A percentile compares a stretch with the other conserved stretches of the same genome.
phyloP scores from a whole-genome alignment of 208 protist genomes.

The Wallacemonas sp. region DNA sequence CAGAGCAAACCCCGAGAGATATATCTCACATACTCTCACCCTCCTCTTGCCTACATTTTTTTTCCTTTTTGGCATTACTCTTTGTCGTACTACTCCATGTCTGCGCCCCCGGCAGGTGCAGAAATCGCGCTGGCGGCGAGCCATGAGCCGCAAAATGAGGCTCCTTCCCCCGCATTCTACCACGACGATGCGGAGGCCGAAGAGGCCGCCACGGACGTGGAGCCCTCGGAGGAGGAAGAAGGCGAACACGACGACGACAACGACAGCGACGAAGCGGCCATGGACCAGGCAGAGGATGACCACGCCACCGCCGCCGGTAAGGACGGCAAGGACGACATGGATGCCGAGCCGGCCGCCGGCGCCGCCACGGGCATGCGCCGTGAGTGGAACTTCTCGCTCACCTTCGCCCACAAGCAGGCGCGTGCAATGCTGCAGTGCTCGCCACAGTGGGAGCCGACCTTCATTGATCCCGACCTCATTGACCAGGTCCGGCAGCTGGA shows the following conservation, averaged over 20 bases:
- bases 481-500: conserved; percentile 47
- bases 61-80: too few species aligned
- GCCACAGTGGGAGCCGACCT: conserved; percentile 78
- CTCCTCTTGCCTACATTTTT: too few species aligned
- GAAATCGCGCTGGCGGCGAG: too few species aligned
- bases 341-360: background rate
- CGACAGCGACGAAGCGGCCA: background rate
- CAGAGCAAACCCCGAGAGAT: too few species aligned
- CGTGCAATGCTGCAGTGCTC: conserved; percentile 67
- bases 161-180: too few species aligned
- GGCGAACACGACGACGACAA: background rate
- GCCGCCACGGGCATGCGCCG: conserved; percentile 72
- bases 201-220: too few species aligned
- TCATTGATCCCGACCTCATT: conserved; percentile 78
- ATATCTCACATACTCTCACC: too few species aligned
- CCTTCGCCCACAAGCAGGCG: conserved; percentile 67
- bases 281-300: background rate
- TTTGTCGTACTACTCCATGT: too few species aligned
- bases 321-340: background rate
- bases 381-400: conserved; percentile 87
- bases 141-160: too few species aligned
- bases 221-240: too few species aligned
- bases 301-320: background rate
- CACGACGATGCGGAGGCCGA: too few species aligned
- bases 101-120: too few species aligned